These are phyloP conservation scores for Fusarium pilosicola DNA, from an alignment of 2,329 filamentous ascomycete genomes.

Conservation along the genomic window DNA sequence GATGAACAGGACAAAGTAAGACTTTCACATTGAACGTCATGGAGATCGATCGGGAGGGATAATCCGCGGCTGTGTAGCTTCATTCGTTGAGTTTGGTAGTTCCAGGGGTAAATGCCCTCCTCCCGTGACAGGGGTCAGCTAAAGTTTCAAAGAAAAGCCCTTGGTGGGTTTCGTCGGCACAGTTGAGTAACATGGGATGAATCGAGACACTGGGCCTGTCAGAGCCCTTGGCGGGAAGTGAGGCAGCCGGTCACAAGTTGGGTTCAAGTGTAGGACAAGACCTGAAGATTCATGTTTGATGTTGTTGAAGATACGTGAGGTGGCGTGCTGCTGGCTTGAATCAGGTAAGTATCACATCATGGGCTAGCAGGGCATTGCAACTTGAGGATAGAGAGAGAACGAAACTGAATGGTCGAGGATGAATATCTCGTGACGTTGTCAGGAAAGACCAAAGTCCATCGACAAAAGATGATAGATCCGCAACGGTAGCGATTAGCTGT, in stretches of 20 bases:
- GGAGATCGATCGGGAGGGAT: neutral
- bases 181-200: slow-evolving; percentile 40
- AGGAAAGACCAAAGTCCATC: neutral
- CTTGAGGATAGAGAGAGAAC: neutral
- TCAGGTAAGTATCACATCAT: neutral
- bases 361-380: neutral
- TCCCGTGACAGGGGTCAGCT: slow-evolving; percentile 16
- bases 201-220: slow-evolving; percentile 16
- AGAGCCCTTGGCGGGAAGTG: slow-evolving; percentile 19
- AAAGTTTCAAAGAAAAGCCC: slow-evolving; percentile 35
- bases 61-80: neutral
- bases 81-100: slow-evolving; percentile 8
- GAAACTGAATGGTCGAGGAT: neutral
- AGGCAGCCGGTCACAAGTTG: slow-evolving; percentile 33
- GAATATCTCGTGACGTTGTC: neutral
- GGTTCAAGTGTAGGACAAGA: neutral
- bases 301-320: neutral
- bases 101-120: slow-evolving; percentile 30
- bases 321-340: neutral
- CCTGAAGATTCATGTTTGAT: slow-evolving; percentile 13
- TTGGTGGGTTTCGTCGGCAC: slow-evolving; percentile 1
- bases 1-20: neutral
- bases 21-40: neutral
- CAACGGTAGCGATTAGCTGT: slow-evolving; percentile 20
- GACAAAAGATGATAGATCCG: neutral